Evolutionary conservation across 2,329 filamentous ascomycete genomes (phyloP), one percentile per base, ranked within the genome.

Genomic region (Xylariales sp.): DNA sequence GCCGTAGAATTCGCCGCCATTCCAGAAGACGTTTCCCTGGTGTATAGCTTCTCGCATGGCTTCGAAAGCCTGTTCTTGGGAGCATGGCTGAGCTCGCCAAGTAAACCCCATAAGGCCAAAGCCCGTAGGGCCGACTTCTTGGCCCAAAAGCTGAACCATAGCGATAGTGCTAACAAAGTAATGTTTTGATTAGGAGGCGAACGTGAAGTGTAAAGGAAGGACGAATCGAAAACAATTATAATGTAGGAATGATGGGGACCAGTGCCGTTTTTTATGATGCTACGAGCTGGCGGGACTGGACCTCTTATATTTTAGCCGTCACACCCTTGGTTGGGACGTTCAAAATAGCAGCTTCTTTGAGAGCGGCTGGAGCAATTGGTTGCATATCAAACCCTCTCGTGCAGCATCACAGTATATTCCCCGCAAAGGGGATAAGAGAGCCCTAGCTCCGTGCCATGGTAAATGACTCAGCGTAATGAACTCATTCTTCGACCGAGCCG

Each of bases 1-100:
- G 16, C 87, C 87, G 76, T 89, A 89, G 69, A 88, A 81, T 70
- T 87, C 83, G 65, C 83, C 86, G 6, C 80, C 85, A 65, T 88
- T 88, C 86, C 86, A 89, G 65, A 81, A 79, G 71, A 79, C 78
- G 56, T 76, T 77, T 28, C 79, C 77, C 41, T 74, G 68, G 12
- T 74, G 71, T 9, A 86, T 76, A 0, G 84, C 77, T 52, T 83
- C 82, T 72, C 83, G 82, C 76, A 88, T 80, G 12, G 85, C 81
- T 60, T 81, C 80, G 70, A 86, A 83, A 9, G 80, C 76, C 67
- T 82, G 74, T 67, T 83, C 81, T 52, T 80, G 73, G 2, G 81
- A 69, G 12, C 74, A 73, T 8, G 71, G 69, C 1, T 73, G 64
- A 8, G 59, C 16, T n/a, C 76, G 72, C 77, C 77, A 79, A 8